Conservation (phyloP, 345 rosid genomes). For the Murraya koenigii region DNA sequence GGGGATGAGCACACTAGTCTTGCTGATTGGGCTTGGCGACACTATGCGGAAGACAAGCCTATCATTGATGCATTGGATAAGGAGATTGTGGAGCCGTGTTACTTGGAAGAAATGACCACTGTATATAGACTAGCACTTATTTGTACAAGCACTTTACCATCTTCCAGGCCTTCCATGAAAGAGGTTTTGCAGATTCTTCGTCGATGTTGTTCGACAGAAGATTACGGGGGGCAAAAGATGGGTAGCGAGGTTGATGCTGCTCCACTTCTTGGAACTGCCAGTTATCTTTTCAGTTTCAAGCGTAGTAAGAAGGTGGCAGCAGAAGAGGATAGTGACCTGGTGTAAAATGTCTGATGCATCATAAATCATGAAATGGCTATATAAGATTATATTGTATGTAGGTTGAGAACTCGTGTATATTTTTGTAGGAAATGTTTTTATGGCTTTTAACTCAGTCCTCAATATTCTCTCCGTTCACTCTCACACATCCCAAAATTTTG, state of each 20-base stretch:
- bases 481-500: too few relatives aligned
- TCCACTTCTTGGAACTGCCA: slow-evolving; percentile 39
- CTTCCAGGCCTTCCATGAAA: slow-evolving; percentile 75
- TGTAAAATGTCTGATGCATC: slow-evolving; percentile 18
- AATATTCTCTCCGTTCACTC: not conserved
- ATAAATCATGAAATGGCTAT: not conserved
- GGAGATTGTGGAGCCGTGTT: slow-evolving; percentile 46
- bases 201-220: slow-evolving; percentile 23
- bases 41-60: slow-evolving; percentile 43
- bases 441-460: not conserved
- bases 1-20: slow-evolving; percentile 69
- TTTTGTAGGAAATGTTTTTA: not conserved
- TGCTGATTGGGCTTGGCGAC: slow-evolving; percentile 93
- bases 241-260: slow-evolving; percentile 33
- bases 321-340: slow-evolving; percentile 9
- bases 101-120: slow-evolving; percentile 51
- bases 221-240: slow-evolving; percentile 18
- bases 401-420: not conserved
- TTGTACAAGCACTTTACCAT: slow-evolving; percentile 58
- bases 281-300: slow-evolving; percentile 31
- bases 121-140: slow-evolving; percentile 67
- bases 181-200: slow-evolving; percentile 65
- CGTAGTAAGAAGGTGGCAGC: slow-evolving; percentile 15
- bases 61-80: slow-evolving; percentile 50
- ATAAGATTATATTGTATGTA: too few relatives aligned